Base-by-base conservation (phyloP, 805 yeast genomes). In the Wickerhamomyces chaumierensis region DNA sequence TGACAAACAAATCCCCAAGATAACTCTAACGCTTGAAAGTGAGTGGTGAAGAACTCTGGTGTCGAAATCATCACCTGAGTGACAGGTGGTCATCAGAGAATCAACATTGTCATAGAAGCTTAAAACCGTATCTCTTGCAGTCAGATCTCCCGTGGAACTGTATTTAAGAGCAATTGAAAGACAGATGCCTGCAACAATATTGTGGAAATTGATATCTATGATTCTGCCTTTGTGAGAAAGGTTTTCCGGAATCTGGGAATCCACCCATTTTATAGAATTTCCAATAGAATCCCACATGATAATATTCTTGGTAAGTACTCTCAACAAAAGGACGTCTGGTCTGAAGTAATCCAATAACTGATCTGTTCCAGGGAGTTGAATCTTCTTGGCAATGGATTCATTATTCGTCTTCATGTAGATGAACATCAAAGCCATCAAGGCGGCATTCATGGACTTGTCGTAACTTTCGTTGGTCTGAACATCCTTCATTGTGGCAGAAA, bases 181-280 rank as follows among this genome's bases (percentile, higher is more conserved):
- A 39, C 90, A 72, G 0, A 75, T 59, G 0, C 97, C 98, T 2
- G 84, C 82, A 3, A 86, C 52, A 27, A 81, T 69, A 51, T 80
- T 76, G 48, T 74, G 73, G 47, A 69, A 71, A 3, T 78, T 71
- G 35, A 85, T 55, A 42, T 73, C 36, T 3, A 18, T 37, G 15
- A 39, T 49, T 2, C 53, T 38, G 45, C 56, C 62, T 32, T 57
- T 55, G 13, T 50, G 51, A 21, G 57, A 46, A 34, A 76, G 48
- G 19, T 66, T 60, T 0, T 35, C 36, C 0, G 94, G 90, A 3
- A 83, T 62, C 42, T 75, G 75, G 0, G 57, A 60, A 32, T 51
- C 47, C 18, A 48, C 29, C 57, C 57, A 53, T 6, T 23, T 36
- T 6, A 25, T 31, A 0, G 50, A 38, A 4, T 42, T 35, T 0